Conservation (phyloP, 2,329 filamentous ascomycete species). For the Hirsutella rhossiliensis region DNA sequence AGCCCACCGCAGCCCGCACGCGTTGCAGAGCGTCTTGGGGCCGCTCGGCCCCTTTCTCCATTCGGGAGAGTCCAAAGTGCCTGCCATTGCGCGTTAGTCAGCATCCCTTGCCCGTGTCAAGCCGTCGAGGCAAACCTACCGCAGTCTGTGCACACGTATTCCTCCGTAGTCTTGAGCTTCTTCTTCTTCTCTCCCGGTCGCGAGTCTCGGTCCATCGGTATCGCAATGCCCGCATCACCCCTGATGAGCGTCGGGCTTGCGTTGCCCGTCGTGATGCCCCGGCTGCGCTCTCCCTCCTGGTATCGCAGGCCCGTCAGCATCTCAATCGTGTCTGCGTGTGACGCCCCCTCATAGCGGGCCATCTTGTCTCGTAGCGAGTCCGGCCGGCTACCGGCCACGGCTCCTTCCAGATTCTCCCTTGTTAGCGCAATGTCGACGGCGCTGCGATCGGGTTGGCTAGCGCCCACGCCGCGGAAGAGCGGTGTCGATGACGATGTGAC, state of each 20-base stretch:
- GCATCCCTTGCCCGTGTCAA: background rate
- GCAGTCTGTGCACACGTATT: constrained; percentile 94
- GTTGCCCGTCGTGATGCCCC: constrained; percentile 78
- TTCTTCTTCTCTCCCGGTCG: constrained; percentile 70
- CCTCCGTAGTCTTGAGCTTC: constrained; percentile 71
- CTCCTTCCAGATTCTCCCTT: constrained; percentile 67
- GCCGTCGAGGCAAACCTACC: constrained; percentile 31
- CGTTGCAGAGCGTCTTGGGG: constrained; percentile 91
- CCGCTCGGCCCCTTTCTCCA: constrained; percentile 91
- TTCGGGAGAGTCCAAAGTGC: constrained; percentile 82
- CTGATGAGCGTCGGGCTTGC: constrained; percentile 70
- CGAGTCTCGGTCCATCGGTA: constrained; percentile 65
- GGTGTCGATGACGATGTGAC: constrained; percentile 19
- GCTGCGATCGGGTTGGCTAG: constrained; percentile 43
- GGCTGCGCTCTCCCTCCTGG: constrained; percentile 76
- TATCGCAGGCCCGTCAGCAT: constrained; percentile 86
- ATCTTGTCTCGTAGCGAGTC: constrained; percentile 79
- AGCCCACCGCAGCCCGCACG: constrained; percentile 68
- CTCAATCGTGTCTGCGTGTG: constrained; percentile 79
- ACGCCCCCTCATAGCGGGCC: constrained; percentile 65
- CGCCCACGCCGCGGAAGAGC: constrained; percentile 18
- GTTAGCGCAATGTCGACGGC: constrained; percentile 59
- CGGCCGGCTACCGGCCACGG: constrained; percentile 48
- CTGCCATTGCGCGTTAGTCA: constrained; percentile 20
- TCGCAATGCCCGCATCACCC: constrained; percentile 77